Conservation (phyloP, 495 filamentous ascomycete species). For the Penicillium macrosclerotiorum region DNA sequence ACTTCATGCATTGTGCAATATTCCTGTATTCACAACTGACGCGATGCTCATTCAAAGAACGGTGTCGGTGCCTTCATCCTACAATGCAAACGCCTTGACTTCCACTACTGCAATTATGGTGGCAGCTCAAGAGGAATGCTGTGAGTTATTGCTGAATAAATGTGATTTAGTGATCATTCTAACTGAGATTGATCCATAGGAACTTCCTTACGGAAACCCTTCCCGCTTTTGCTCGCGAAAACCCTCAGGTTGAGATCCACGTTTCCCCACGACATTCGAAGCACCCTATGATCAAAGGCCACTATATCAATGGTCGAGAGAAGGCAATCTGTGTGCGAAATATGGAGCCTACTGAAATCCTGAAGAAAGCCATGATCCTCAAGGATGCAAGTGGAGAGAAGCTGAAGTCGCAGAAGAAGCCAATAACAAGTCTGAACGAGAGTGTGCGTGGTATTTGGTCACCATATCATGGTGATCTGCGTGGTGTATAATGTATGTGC, state of each 20-base stretch:
- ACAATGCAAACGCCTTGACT: conserved; percentile 91
- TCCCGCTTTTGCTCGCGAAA: conserved; percentile 67
- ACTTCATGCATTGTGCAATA: too few species aligned
- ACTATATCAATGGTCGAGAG: conserved; percentile 86
- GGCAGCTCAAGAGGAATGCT: conserved; percentile 94
- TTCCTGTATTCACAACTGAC: conserved; percentile 4
- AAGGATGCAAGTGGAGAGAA: conserved; percentile 87
- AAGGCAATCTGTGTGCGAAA: conserved; percentile 89
- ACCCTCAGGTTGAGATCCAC: conserved; percentile 89
- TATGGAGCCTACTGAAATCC: conserved; percentile 72
- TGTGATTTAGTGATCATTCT: too few species aligned
- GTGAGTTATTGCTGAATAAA: conserved; percentile 44
- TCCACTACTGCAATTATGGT: conserved; percentile 95
- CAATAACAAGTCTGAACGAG: conserved; percentile 81
- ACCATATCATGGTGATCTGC: conserved; percentile 75
- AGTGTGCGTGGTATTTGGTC: conserved; percentile 94
- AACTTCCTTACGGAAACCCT: conserved; percentile 76
- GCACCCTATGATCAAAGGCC: conserved; percentile 82
- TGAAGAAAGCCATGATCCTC: conserved; percentile 77
- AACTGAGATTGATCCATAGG: conserved; percentile 40
- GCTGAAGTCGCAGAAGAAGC: conserved; percentile 73
- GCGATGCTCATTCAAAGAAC: conserved; percentile 57
- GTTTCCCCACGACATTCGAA: conserved; percentile 83
- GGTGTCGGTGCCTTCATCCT: conserved; percentile 95
- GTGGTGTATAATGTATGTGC: conserved; percentile 35